Percentiles rank a stretch among this genome's conserved stretches.
phyloP scores from a whole-genome alignment of 805 yeast genomes.

The Barnettozyma pratensis region DNA sequence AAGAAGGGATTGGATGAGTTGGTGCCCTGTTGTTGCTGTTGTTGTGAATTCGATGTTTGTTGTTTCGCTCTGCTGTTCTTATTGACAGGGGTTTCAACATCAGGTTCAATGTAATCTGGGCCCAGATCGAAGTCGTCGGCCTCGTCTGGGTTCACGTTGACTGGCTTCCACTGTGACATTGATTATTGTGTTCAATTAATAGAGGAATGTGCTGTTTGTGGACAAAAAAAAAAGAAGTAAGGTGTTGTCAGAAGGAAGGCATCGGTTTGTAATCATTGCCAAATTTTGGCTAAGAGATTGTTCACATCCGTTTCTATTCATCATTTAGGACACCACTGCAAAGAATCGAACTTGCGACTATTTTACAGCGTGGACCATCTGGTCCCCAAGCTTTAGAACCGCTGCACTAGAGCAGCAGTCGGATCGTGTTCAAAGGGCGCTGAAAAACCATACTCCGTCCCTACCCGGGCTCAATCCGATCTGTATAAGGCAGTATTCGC shows the following conservation, averaged over 20 bases:
- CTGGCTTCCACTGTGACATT: conserved; percentile 24
- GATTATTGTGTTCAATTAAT: not conserved
- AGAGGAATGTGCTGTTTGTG: not conserved
- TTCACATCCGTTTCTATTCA: conserved; percentile 26
- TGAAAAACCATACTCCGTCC: no score
- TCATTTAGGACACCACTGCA: conserved; percentile 18
- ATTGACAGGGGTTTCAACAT: conserved; percentile 11
- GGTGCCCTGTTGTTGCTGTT: not conserved
- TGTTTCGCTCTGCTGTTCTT: conserved; percentile 1
- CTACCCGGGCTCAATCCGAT: no score
- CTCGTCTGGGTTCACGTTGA: conserved; percentile 21
- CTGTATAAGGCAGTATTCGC: no score
- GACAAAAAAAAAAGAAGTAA: conserved; percentile 2
- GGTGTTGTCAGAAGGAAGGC: conserved; percentile 26
- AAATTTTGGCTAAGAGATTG: conserved; percentile 26
- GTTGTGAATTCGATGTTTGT: not conserved
- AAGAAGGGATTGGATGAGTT: conserved; percentile 17
- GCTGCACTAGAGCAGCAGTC: conserved; percentile 2
- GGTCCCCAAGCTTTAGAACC: conserved; percentile 19
- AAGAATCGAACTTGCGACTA: conserved; percentile 15
- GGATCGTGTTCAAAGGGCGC: not conserved
- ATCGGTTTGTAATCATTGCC: conserved; percentile 26
- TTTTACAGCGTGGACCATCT: conserved; percentile 9
- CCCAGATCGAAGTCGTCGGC: conserved; percentile 26
- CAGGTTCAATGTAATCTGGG: conserved; percentile 26